Evolutionary conservation across 345 rosid species (phyloP).

Genomic region (Microthlaspi erraticum): DNA sequence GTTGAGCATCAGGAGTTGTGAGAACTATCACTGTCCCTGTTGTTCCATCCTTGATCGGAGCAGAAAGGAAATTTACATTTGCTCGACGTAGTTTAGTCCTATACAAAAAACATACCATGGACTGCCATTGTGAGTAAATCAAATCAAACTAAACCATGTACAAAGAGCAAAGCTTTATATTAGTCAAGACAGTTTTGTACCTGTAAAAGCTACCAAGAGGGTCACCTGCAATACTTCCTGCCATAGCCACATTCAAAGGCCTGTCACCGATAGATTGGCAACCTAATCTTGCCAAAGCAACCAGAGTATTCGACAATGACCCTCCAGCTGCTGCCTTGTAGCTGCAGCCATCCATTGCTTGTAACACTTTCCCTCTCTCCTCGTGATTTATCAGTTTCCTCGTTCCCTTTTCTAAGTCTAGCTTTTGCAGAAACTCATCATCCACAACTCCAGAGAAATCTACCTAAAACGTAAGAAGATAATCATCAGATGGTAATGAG

Average conservation of each 20-base stretch:
- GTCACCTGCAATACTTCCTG: constrained; percentile 88
- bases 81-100: constrained; percentile 82
- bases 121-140: constrained; percentile 20
- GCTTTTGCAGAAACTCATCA: constrained; percentile 71
- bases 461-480: constrained; percentile 56
- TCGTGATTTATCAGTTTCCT: constrained; percentile 93
- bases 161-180: neutral
- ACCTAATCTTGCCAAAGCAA: constrained; percentile 89
- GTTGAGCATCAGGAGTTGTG: constrained; percentile 95
- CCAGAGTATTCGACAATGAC: constrained; percentile 89
- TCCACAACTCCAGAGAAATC: constrained; percentile 93
- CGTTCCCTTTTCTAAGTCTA: constrained; percentile 83
- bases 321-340: constrained; percentile 99
- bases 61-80: constrained; percentile 83
- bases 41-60: constrained; percentile 85
- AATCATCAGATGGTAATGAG: neutral
- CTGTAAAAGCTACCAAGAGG: constrained; percentile 94
- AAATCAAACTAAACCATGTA: constrained; percentile 5
- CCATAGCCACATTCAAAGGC: constrained; percentile 80
- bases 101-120: constrained; percentile 29
- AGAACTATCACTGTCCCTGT: constrained; percentile 98
- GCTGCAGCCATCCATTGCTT: constrained; percentile 98
- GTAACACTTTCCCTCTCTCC: constrained; percentile 89
- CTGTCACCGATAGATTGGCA: constrained; percentile 61
- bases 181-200: constrained; percentile 41